Evolutionary conservation across 257 asterid genomes (phyloP), one percentile per base, ranked within the genome.

Genomic region (Echites panduratus): DNA sequence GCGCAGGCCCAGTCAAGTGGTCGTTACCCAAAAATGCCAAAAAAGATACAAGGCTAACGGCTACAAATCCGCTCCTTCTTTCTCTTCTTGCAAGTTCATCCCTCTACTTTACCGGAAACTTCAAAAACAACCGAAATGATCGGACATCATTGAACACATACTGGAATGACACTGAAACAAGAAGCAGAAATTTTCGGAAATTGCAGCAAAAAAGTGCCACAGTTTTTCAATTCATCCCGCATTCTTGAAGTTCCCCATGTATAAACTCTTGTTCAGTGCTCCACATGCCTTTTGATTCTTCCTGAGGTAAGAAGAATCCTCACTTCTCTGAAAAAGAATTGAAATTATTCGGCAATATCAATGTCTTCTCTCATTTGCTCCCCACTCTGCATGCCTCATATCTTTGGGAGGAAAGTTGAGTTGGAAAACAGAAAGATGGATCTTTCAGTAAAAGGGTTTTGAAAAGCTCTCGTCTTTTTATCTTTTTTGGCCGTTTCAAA

Each of bases 21-120:
- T 62, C n/a, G n/a, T 44, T 6, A 35, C 64, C 52, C 41, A 62
- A 35, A 63, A 43, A 67, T 68, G 66, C 65, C 19, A 49, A 49
- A 49, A 49, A 80, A 79, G 11, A 58, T 16, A 44, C 88, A 40
- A 40, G 72, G 66, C 27, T 79, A 86, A 88, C 94, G 94, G 96
- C 96, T 88, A 87, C 62, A 80, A 83, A 77, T 74, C 83, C 89
- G 88, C 85, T 81, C 87, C 70, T 78, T 66, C 59, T 66, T 76
- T 38, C 77, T 66, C 59, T 62, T 76, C 17, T 63, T 1, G 3
- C 17, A 1, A 19, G 26, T 63, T 63, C 48, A 57, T 16, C 50
- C 24, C 66, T 65, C 74, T 40, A 5, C 62, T 49, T 41, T 40
- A 84, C 77, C 80, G 63, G 82, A 73, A 79, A 66, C 64, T 77